Evolutionary conservation across 768 basidiomycete genomes (phyloP).

Genomic region (Tulasnella sp.): DNA sequence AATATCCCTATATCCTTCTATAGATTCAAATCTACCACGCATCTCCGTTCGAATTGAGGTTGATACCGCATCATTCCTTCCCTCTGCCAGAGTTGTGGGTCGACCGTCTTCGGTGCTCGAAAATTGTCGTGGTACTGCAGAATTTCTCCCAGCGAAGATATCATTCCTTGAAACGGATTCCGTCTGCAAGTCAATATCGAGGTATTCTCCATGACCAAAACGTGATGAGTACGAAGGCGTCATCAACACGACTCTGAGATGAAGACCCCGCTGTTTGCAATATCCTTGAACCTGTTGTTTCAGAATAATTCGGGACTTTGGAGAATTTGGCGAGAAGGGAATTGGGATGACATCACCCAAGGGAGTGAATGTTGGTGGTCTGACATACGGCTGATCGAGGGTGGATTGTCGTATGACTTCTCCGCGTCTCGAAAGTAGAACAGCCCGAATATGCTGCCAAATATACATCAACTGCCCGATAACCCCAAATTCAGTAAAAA

Average conservation of each 20-base stretch:
- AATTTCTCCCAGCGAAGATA: no score
- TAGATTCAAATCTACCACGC: no score
- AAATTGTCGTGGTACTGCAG: no score
- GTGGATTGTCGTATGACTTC: background rate
- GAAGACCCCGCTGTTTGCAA: conserved; percentile 7
- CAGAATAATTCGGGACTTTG: conserved; percentile 4
- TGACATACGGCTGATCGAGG: background rate
- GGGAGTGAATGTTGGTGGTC: background rate
- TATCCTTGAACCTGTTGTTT: conserved; percentile 13
- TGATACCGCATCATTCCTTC: no score
- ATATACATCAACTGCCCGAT: conserved; percentile 1
- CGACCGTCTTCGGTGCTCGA: no score
- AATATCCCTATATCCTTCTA: no score
- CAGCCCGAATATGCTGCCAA: conserved; percentile 1
- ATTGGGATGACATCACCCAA: conserved; percentile 13
- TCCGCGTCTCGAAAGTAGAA: background rate
- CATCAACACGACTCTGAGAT: conserved; percentile 6
- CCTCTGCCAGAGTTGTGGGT: no score
- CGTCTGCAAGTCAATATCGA: no score
- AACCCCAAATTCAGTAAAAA: background rate
- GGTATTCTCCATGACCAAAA: no score
- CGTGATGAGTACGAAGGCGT: no score
- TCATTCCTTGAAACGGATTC: no score
- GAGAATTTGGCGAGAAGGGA: conserved; percentile 5
- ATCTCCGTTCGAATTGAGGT: no score